Base-by-base conservation (phyloP, 495 filamentous ascomycete species). In the Penicillium nucicola region DNA sequence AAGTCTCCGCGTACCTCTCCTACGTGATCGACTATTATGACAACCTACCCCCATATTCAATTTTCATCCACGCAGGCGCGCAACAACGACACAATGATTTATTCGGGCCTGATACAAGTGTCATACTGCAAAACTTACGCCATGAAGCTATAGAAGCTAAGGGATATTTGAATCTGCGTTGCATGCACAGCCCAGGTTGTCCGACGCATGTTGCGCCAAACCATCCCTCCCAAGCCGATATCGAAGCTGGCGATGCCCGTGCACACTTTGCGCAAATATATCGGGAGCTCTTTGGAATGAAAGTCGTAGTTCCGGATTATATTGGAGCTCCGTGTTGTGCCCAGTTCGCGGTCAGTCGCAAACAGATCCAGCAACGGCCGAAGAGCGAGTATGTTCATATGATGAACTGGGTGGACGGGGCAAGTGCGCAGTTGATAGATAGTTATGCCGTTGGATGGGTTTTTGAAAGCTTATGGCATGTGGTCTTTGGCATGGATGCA, bases 241-340 rank as follows among this genome's bases (percentile, higher is more conserved):
- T 72, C 33, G 59, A 72, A 2, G 62, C 59, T 12, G 46, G 66
- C 42, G 67, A 75, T 34, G 65, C 68, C 28, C 64, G 67, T 50
- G 66, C 66, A 2, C 58, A 55, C 30, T 69, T 75, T 45, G 48
- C 66, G 1, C 48, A 64, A 20, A 60, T 65, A 13, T 75, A 75
- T 48, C 57, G 62, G 48, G 52, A 62, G 2, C 52, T 74, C 0
- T 65, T 74, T n/a, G 45, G 45, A 15, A 35, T 23, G 4, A 43
- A 56, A 12, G 65, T 65, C 4, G 22, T 48, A 13, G 71, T 74
- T 0, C 76, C 74, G 2, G 54, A 57, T 10, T 48, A 56, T 7
- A 69, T 78, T 13, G 74, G 74, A 10, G 70, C 71, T 17, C 62
- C 73, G 14, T 80, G 77, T 56, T 80, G 77, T 42, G 77, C 66